These are phyloP conservation scores for Microthyrium microscopicum DNA, from an alignment of 2,329 filamentous ascomycete species.

Conservation along the genomic window DNA sequence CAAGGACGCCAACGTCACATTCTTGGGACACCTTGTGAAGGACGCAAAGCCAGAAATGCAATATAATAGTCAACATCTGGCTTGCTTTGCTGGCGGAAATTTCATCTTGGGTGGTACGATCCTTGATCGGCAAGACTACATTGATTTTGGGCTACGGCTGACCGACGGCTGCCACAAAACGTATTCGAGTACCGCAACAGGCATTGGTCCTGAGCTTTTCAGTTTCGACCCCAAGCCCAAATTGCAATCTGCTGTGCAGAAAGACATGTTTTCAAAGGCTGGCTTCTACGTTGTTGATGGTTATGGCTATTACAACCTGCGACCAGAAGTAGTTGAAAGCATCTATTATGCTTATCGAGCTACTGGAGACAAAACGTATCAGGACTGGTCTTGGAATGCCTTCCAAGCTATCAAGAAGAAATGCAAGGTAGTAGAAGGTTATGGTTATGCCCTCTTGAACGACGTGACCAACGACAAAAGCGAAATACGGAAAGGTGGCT, in stretches of 20 bases:
- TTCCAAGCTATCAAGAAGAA: slow-evolving; percentile 52
- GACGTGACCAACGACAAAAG: slow-evolving; percentile 11
- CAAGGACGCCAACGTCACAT: slow-evolving; percentile 44
- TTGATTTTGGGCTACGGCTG: slow-evolving; percentile 57
- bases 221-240: slow-evolving; percentile 18
- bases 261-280: slow-evolving; percentile 42
- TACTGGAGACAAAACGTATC: slow-evolving; percentile 59
- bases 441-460: slow-evolving; percentile 44
- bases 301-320: slow-evolving; percentile 43
- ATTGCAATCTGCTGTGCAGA: too few species aligned
- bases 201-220: slow-evolving; percentile 56
- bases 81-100: slow-evolving; percentile 72
- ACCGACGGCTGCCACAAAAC: slow-evolving; percentile 60
- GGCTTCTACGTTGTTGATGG: slow-evolving; percentile 15
- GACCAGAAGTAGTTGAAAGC: slow-evolving; percentile 69
- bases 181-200: slow-evolving; percentile 50
- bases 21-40: slow-evolving; percentile 42
- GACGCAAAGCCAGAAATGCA: slow-evolving; percentile 18
- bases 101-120: slow-evolving; percentile 71
- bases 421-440: slow-evolving; percentile 49
- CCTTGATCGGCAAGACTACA: slow-evolving; percentile 47
- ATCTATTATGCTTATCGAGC: slow-evolving; percentile 77
- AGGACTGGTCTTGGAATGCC: slow-evolving; percentile 70
- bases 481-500: slow-evolving; percentile 39
- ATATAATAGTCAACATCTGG: slow-evolving; percentile 34